These are phyloP conservation scores for Alnus glutinosa DNA, from an alignment of 306 rosid species.

Conservation along the genomic window DNA sequence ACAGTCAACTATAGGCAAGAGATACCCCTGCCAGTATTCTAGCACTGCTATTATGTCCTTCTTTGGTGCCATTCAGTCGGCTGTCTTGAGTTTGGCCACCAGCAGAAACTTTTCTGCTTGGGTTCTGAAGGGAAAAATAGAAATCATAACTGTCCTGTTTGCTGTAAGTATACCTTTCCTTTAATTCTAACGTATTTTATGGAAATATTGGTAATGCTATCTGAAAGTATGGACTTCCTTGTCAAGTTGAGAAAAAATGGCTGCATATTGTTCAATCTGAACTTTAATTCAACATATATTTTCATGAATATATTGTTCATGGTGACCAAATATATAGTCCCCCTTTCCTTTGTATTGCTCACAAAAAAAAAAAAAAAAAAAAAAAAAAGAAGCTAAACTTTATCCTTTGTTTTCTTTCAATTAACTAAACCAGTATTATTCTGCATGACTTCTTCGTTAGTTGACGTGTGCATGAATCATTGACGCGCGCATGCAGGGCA, in stretches of 20 bases:
- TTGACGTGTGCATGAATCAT: constrained; percentile 12
- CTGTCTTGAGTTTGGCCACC: constrained; percentile 54
- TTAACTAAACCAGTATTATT: not conserved
- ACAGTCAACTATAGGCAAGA: constrained; percentile 69
- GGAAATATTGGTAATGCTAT: not conserved
- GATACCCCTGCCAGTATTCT: constrained; percentile 78
- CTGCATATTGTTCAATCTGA: not conserved
- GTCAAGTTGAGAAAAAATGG: not conserved
- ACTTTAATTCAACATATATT: not conserved
- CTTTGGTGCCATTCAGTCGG: constrained; percentile 85
- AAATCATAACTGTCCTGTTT: constrained; percentile 57
- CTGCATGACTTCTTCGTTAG: not conserved
- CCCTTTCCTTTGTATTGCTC: no score
- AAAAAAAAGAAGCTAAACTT: no score
- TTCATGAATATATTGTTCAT: not conserved
- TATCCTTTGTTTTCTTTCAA: no score
- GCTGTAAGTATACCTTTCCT: constrained; percentile 54
- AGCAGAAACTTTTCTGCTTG: constrained; percentile 53
- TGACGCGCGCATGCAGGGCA: constrained; percentile 54
- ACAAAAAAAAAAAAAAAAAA: no score
- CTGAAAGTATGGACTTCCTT: no score
- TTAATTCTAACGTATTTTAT: not conserved
- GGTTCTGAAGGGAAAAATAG: constrained; percentile 65
- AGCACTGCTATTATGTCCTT: constrained; percentile 86
- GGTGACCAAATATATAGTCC: no score